Percentiles rank a stretch among this genome's conserved stretches.
phyloP scores from a whole-genome alignment of 345 rosid species.

The Lagerstroemia speciosa region DNA sequence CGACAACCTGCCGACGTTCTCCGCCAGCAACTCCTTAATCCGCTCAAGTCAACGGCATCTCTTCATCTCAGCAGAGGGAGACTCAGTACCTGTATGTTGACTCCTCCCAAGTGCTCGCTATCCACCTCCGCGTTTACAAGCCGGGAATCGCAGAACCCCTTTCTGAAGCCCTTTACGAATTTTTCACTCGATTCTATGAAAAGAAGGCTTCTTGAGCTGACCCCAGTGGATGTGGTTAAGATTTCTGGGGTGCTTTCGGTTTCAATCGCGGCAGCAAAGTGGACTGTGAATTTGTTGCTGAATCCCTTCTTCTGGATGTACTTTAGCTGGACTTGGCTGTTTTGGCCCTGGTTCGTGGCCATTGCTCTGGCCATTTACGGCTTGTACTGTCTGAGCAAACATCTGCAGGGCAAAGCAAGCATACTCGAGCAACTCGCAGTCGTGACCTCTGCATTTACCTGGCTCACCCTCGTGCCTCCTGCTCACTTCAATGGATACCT shows the following conservation, averaged over 20 bases:
- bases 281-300: conserved; percentile 36
- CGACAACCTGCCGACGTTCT: conserved; percentile 11
- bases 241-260: conserved; percentile 43
- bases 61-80: conserved; percentile 9
- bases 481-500: conserved; percentile 76
- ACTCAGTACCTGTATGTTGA: conserved; percentile 14
- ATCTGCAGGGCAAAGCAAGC: conserved; percentile 52
- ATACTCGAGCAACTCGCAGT: conserved; percentile 67
- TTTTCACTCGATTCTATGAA: conserved; percentile 38
- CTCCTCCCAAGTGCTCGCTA: conserved; percentile 38
- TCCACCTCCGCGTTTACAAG: conserved; percentile 36
- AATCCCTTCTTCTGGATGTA: conserved; percentile 87
- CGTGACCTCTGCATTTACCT: conserved; percentile 60
- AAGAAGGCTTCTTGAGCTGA: conserved; percentile 23
- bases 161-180: conserved; percentile 30
- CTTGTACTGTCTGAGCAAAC: conserved; percentile 46
- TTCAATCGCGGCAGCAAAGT: conserved; percentile 47
- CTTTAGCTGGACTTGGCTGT: conserved; percentile 88
- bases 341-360: conserved; percentile 89
- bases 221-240: conserved; percentile 47
- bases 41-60: conserved; percentile 6
- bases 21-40: conserved; percentile 13
- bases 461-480: conserved; percentile 86
- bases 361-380: conserved; percentile 50
- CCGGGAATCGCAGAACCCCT: conserved; percentile 29